Evolutionary conservation across 306 rosid genomes (phyloP).

Genomic region (Erythrophleum fordii): DNA sequence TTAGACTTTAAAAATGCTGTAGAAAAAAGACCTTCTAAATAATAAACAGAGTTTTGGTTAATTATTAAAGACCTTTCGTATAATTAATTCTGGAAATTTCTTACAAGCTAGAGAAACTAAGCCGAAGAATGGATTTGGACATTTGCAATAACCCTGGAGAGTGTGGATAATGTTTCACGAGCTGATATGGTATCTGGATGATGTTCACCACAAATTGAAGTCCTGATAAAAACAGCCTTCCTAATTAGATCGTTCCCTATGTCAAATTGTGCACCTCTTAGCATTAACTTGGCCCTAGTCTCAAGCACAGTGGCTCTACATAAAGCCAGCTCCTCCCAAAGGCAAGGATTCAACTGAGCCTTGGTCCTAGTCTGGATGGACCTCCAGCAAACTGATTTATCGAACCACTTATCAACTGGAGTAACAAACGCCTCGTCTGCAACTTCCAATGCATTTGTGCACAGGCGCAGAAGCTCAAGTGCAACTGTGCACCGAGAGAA

Average conservation of each 20-base stretch:
- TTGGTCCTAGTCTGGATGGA: slow-evolving; percentile 69
- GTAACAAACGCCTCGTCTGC: slow-evolving; percentile 82
- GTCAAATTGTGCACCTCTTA: slow-evolving; percentile 89
- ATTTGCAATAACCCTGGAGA: slow-evolving; percentile 78
- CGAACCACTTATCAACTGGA: slow-evolving; percentile 86
- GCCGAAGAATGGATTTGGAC: slow-evolving; percentile 63
- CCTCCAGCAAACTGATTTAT: slow-evolving; percentile 84
- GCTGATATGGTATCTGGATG: slow-evolving; percentile 85
- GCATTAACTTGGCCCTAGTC: slow-evolving; percentile 85
- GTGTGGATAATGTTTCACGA: slow-evolving; percentile 77
- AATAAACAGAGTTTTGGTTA: slow-evolving; percentile 59
- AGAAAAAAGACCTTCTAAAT: slow-evolving; percentile 34
- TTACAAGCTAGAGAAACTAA: slow-evolving; percentile 61
- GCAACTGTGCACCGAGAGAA: slow-evolving; percentile 81
- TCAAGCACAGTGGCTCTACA: slow-evolving; percentile 85
- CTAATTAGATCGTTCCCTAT: slow-evolving; percentile 79
- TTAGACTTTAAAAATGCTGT: slow-evolving; percentile 46
- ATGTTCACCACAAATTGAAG: slow-evolving; percentile 85
- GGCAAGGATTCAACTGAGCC: slow-evolving; percentile 87
- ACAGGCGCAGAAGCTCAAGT: slow-evolving; percentile 74
- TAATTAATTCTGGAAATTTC: slow-evolving; percentile 47
- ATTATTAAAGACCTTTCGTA: slow-evolving; percentile 53
- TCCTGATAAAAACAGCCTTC: slow-evolving; percentile 83
- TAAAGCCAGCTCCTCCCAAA: slow-evolving; percentile 90
- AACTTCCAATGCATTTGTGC: slow-evolving; percentile 82